These are phyloP conservation scores for Suillus occidentalis DNA, from an alignment of 768 basidiomycete species.

Conservation along the genomic window DNA sequence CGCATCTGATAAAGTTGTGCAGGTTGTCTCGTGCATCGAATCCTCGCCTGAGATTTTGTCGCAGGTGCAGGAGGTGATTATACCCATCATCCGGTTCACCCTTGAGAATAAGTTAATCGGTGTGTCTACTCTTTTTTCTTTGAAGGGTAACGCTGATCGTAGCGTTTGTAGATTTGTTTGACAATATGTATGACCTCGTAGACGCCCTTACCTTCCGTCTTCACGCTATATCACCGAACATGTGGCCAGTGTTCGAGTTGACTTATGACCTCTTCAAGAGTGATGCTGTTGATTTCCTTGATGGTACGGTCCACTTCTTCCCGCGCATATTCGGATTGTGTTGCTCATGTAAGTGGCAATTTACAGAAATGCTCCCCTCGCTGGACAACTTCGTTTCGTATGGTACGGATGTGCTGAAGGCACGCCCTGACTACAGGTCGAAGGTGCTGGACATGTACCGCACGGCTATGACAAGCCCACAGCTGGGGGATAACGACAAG, in stretches of 20 bases:
- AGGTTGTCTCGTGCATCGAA: conserved; percentile 79
- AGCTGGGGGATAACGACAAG: conserved; percentile 81
- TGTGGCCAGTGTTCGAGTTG: conserved; percentile 88
- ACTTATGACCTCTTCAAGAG: conserved; percentile 82
- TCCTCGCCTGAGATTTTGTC: conserved; percentile 70
- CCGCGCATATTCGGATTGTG: background rate
- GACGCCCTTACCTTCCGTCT: conserved; percentile 85
- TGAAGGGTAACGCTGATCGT: background rate
- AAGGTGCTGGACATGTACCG: conserved; percentile 85
- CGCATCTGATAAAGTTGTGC: conserved; percentile 9
- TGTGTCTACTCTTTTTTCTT: conserved; percentile 31
- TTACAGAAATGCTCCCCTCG: conserved; percentile 81
- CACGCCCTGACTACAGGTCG: conserved; percentile 70
- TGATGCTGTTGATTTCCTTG: conserved; percentile 83
- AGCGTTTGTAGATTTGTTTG: conserved; percentile 64
- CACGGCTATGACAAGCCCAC: conserved; percentile 63
- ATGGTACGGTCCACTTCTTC: conserved; percentile 49
- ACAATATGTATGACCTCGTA: conserved; percentile 84
- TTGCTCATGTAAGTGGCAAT: background rate
- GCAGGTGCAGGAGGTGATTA: conserved; percentile 79
- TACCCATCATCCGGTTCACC: conserved; percentile 76
- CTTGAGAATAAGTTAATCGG: conserved; percentile 77
- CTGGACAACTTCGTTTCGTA: conserved; percentile 89
- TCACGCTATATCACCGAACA: conserved; percentile 68
- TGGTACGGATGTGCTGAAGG: conserved; percentile 73